Percentiles rank a stretch among this genome's conserved stretches.
Evolutionary conservation across 305 asterid genomes (phyloP).

Genomic region (Ajuga reptans): DNA sequence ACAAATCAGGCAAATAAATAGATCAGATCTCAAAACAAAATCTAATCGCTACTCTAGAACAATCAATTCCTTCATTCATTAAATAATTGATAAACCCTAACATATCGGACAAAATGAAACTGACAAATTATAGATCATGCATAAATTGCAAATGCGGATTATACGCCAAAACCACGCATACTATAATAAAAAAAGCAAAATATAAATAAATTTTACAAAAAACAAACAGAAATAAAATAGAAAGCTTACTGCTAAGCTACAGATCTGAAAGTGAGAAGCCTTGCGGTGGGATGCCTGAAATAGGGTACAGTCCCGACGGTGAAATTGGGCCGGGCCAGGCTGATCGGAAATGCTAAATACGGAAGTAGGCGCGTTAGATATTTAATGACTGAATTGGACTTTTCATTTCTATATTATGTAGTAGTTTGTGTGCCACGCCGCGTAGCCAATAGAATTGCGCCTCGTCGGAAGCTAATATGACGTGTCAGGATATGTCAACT

Average conservation of each 20-base stretch:
- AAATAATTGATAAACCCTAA: neutral
- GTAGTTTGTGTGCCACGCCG: neutral
- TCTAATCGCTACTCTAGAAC: neutral
- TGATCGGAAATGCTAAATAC: neutral
- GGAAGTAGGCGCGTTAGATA: neutral
- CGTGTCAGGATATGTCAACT: neutral
- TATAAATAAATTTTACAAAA: neutral
- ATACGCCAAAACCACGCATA: neutral
- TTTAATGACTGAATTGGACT: neutral
- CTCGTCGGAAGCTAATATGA: slow-evolving; percentile 5
- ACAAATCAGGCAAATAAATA: neutral
- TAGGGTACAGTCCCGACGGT: neutral
- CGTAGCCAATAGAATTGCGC: neutral
- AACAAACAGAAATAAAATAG: neutral
- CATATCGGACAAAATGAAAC: neutral
- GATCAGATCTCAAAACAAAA: slow-evolving; percentile 11
- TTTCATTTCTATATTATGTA: neutral
- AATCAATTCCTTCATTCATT: neutral
- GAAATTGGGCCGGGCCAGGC: slow-evolving; percentile 11
- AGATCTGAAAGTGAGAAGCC: slow-evolving; percentile 18
- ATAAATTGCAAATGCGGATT: neutral
- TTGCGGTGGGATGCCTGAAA: neutral
- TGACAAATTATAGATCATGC: neutral
- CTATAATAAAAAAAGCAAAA: neutral
- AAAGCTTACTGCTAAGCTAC: slow-evolving; percentile 14